Conservation (phyloP, 208 protist species). For the Naegleria fowleri region DNA sequence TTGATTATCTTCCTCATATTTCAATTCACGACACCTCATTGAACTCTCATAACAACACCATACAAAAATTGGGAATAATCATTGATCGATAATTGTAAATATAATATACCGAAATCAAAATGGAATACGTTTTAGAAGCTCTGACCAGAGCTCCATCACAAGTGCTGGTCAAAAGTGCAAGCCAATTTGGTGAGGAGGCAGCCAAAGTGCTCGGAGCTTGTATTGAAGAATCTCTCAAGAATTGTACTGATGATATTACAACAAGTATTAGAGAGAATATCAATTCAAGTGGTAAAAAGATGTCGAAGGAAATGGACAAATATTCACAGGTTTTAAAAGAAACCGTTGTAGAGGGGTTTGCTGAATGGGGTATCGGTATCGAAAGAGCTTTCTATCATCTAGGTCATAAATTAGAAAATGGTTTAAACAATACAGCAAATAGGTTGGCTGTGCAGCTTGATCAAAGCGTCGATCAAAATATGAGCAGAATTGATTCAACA, state of each 20-base stretch:
- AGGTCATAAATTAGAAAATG: slow-evolving; percentile 22
- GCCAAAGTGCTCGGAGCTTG: background rate
- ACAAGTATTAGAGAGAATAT: background rate
- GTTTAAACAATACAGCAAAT: background rate
- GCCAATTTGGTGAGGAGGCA: slow-evolving; percentile 13
- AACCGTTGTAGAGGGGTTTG: background rate
- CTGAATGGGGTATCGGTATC: slow-evolving; percentile 25
- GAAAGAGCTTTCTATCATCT: slow-evolving; percentile 16
- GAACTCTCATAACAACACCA: no score
- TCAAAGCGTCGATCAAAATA: background rate
- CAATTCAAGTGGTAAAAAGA: background rate
- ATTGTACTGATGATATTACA: slow-evolving; percentile 18
- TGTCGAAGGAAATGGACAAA: background rate
- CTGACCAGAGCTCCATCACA: slow-evolving; percentile 14
- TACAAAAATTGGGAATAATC: no score
- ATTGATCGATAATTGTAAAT: no score
- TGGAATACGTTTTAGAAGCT: background rate
- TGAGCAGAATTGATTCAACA: background rate
- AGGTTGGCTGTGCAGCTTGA: background rate
- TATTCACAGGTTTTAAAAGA: slow-evolving; percentile 6
- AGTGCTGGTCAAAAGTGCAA: slow-evolving; percentile 1
- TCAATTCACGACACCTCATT: no score
- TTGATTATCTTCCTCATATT: no score
- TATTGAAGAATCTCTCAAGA: slow-evolving; percentile 22
- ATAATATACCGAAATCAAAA: background rate